phyloP scores from a whole-genome alignment of 1,139 yeast species.

The Saccharomyces uvarum region DNA sequence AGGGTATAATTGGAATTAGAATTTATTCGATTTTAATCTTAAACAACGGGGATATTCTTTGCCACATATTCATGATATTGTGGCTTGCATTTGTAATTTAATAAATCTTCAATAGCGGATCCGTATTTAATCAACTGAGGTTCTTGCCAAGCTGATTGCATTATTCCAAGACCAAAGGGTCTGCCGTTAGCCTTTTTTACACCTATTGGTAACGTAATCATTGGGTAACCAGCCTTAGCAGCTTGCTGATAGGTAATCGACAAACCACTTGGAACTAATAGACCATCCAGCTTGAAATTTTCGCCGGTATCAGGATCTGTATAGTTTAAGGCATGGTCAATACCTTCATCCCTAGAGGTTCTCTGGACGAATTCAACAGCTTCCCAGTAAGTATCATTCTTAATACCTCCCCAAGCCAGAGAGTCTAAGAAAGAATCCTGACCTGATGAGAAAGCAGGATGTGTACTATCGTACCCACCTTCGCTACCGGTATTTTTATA shows the following conservation, averaged over 20 bases:
- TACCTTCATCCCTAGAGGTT: not conserved
- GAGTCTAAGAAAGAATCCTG: slow-evolving; percentile 27
- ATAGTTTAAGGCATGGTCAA: slow-evolving; percentile 4
- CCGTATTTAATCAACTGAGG: slow-evolving; percentile 24
- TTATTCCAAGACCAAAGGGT: slow-evolving; percentile 25
- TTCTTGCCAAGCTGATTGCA: slow-evolving; percentile 28
- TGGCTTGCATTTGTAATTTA: slow-evolving; percentile 18
- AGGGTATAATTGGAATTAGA: not conserved
- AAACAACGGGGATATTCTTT: slow-evolving; percentile 21
- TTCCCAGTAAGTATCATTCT: slow-evolving; percentile 23
- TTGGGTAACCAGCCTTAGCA: slow-evolving; percentile 25
- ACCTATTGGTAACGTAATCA: slow-evolving; percentile 22
- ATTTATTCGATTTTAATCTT: not conserved
- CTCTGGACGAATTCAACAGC: not conserved
- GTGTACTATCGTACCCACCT: slow-evolving; percentile 19
- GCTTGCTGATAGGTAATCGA: slow-evolving; percentile 26
- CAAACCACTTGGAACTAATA: slow-evolving; percentile 22
- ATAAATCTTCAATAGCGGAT: slow-evolving; percentile 26
- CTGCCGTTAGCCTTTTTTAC: slow-evolving; percentile 15
- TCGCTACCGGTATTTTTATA: slow-evolving; percentile 21
- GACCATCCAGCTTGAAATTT: slow-evolving; percentile 22
- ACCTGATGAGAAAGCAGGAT: slow-evolving; percentile 27
- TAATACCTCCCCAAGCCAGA: slow-evolving; percentile 24
- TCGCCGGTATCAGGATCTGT: slow-evolving; percentile 23
- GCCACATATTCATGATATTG: slow-evolving; percentile 20